Evolutionary conservation across 257 asterid genomes (phyloP).

Genomic region (Buddleja alternifolia): DNA sequence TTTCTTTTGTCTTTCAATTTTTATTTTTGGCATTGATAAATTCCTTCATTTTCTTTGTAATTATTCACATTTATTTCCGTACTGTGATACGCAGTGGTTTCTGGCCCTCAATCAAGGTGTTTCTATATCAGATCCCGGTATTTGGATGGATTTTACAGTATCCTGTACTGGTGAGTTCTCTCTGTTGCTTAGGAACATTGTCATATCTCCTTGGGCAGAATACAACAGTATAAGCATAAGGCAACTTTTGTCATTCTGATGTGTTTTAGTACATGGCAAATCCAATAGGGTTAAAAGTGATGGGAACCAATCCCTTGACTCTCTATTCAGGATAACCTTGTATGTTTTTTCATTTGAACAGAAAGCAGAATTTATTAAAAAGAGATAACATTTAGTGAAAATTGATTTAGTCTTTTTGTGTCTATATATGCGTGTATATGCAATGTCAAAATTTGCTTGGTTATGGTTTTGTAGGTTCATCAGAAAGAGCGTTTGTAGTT

Average conservation of each 20-base stretch:
- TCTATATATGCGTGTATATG: not conserved
- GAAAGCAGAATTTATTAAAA: not conserved
- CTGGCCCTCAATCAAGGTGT: constrained; percentile 85
- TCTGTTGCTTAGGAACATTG: constrained; percentile 4
- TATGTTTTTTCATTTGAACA: not conserved
- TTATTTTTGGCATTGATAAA: constrained; percentile 14
- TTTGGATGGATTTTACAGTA: constrained; percentile 78
- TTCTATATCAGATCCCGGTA: constrained; percentile 79
- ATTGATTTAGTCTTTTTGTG: not conserved
- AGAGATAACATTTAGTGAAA: not conserved
- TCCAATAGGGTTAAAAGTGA: not conserved
- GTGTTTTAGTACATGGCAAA: constrained; percentile 15
- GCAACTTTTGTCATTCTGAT: not conserved
- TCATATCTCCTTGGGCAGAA: constrained; percentile 16
- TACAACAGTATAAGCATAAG: not conserved
- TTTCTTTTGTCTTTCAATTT: not conserved
- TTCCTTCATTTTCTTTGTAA: not conserved
- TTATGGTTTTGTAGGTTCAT: not conserved
- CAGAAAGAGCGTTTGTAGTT: not conserved
- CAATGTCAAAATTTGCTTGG: constrained; percentile 7
- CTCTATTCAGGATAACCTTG: not conserved
- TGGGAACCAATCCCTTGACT: not conserved
- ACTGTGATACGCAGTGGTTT: constrained; percentile 63
- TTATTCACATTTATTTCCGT: constrained; percentile 17
- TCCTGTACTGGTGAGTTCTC: constrained; percentile 60